Evolutionary conservation across 441 rosid genomes (phyloP), one percentile per base, ranked within the genome.

Genomic region (Mallotus repandus): DNA sequence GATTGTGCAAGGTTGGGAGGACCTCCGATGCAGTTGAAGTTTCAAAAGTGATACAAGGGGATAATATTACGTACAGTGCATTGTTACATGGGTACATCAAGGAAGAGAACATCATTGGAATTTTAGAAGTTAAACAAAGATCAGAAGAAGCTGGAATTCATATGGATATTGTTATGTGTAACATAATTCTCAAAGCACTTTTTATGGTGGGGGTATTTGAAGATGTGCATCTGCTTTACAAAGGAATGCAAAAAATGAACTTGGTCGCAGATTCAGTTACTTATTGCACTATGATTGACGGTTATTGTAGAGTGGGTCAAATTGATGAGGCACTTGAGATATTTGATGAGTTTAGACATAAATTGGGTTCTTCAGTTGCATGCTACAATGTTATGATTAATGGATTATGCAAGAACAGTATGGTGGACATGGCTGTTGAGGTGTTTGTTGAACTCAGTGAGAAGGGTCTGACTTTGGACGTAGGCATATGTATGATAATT

Each of bases 281-380:
- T 5, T 91, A 82, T 71, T 75, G 84, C 64, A 84, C 84, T 21
- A 63, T 91, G 87, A 87, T 90, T 43, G 77, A 84, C 53, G 90
- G 96, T 14, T 90, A 48, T 58, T 89, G 89, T 79, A 86, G 84
- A 83, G 73, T 71, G 2, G 93, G 90, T 55, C 82, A 83, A 73
- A 81, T 91, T 59, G 92, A 90, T 38, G 91, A 93, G 72, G 96
- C 97, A 21, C 86, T 91, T 70, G 85, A 89, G 83, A 73, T 89
- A 69, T 90, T 93, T 88, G 91, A 91, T 72, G 91, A 90, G 78
- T 76, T 88, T 77, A 88, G 91, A 82, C 70, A 50, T 74, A 76
- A 79, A 43, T 79, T 81, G 56, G 73, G 82, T 78, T 79, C 89
- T 55, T 85, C 96, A 22, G 83, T 73, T 77, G 79, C 79, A 41